Evolutionary conservation across 495 filamentous ascomycete species (phyloP).

Genomic region (Monascus purpureus): DNA sequence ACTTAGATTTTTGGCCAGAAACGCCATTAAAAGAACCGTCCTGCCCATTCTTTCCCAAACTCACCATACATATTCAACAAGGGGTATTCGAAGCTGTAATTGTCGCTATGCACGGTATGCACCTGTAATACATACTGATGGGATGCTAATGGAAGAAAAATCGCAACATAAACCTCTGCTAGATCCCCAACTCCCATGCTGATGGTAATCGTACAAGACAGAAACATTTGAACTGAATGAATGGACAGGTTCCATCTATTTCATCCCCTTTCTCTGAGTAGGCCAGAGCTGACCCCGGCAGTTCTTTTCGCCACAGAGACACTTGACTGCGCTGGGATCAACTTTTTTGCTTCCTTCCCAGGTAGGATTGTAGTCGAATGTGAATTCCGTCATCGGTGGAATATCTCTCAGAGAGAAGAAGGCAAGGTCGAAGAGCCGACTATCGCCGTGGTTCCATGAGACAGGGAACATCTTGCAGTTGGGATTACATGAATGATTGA

Average conservation of each 20-base stretch:
- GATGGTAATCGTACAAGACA: too few species aligned
- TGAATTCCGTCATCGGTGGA: conserved; percentile 54
- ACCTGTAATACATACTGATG: too few species aligned
- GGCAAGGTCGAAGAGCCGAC: conserved; percentile 68
- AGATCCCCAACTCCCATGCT: too few species aligned
- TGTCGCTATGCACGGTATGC: too few species aligned
- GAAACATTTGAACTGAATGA: too few species aligned
- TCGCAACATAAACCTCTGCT: too few species aligned
- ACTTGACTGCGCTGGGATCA: conserved; percentile 42
- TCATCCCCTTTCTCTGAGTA: conserved; percentile 22
- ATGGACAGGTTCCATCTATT: conserved; percentile 1
- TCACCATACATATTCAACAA: background rate
- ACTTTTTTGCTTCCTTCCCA: conserved; percentile 39
- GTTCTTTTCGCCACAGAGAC: conserved; percentile 50
- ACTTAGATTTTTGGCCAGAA: too few species aligned
- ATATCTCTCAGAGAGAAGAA: conserved; percentile 71
- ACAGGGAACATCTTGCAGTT: conserved; percentile 76
- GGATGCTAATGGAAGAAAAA: too few species aligned
- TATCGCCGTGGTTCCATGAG: conserved; percentile 61
- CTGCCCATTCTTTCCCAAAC: too few species aligned
- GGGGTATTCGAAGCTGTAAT: background rate
- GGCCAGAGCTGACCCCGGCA: conserved; percentile 59
- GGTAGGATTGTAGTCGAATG: conserved; percentile 65
- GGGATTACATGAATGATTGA: conserved; percentile 55
- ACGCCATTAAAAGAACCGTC: too few species aligned